Evolutionary conservation across 2,329 filamentous ascomycete genomes (phyloP), one percentile per base, ranked within the genome.

Genomic region (Botrytis medusae): DNA sequence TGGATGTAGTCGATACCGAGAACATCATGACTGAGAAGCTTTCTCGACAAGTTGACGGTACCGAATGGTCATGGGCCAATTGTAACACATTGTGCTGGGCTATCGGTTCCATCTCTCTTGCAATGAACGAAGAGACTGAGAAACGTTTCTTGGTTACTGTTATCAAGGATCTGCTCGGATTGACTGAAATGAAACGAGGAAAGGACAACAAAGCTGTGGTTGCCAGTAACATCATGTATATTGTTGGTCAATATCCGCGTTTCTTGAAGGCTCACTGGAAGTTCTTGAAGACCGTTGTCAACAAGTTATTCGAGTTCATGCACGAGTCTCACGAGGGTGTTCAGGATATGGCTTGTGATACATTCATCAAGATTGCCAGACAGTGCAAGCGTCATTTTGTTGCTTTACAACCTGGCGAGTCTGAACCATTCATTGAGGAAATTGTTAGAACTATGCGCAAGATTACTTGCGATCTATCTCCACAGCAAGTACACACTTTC

Each of bases 191-290:
- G 95, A 99, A 99, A 86, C 93, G 97, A 71, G 96, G 96, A 76
- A 99, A 99, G 81, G 96, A 99, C 85, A 99, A 99, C 88, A 99
- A 99, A 83, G 96, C 96, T 20, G 96, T 99, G 16, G 96, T 99
- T 59, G 96, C 96, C 76, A 97, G 94, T 84, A 99, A 99, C 85
- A 99, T 99, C 81, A 99, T 99, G 96, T 99, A 99, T 83, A 99
- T 99, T 84, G 96, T 99, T 75, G 96, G 96, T 74, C 96, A 99
- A 82, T 99, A 99, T 81, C 96, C 96, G 54, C 93, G 96, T 32
- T 99, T 99, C 85, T 86, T 99, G 79, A 99, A 99, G 86, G 96
- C 96, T 1, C 96, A 99, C 83, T 99, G 96, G 96, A 99, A 99
- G 83, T 99, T 99, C 85, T 86, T 99, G 73, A 99, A 99, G 90